These are phyloP conservation scores for Saccharomyces kudriavzevii DNA, from an alignment of 805 yeast species.

Conservation along the genomic window DNA sequence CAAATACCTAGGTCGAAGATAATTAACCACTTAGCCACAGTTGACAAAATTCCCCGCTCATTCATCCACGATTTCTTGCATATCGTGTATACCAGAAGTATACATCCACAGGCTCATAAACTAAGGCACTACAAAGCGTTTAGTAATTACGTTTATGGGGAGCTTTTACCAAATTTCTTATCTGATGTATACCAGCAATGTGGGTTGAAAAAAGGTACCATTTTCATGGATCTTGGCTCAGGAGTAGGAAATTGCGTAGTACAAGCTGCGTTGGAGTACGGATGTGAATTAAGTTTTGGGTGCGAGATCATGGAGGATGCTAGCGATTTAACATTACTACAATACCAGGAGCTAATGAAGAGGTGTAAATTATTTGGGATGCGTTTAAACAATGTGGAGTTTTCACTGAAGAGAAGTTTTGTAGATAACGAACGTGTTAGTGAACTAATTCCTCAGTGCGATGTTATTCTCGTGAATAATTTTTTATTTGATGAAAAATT, in stretches of 20 bases:
- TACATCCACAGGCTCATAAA: constrained; percentile 61
- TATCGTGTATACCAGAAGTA: constrained; percentile 67
- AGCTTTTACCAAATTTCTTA: constrained; percentile 69
- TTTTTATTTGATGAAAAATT: constrained; percentile 73
- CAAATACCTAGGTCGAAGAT: constrained; percentile 31
- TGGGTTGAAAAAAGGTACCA: constrained; percentile 41
- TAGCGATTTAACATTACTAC: constrained; percentile 55
- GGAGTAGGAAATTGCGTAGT: constrained; percentile 91
- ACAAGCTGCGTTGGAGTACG: constrained; percentile 82
- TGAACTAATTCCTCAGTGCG: constrained; percentile 48
- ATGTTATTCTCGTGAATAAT: constrained; percentile 73
- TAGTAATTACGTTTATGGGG: constrained; percentile 88
- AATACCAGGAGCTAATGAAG: constrained; percentile 47
- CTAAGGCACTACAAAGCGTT: constrained; percentile 73
- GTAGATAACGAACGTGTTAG: constrained; percentile 53
- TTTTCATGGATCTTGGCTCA: constrained; percentile 84
- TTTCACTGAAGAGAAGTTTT: constrained; percentile 64
- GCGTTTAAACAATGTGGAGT: constrained; percentile 44
- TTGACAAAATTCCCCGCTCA: constrained; percentile 32
- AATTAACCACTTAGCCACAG: constrained; percentile 24
- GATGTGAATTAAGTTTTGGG: constrained; percentile 70
- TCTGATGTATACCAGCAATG: constrained; percentile 58
- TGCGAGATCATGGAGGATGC: constrained; percentile 87
- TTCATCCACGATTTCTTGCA: constrained; percentile 62
- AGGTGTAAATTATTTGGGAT: constrained; percentile 61